Conservation (phyloP, 352 stramenopile species). For the Pythium rhizo-oryzae region DNA sequence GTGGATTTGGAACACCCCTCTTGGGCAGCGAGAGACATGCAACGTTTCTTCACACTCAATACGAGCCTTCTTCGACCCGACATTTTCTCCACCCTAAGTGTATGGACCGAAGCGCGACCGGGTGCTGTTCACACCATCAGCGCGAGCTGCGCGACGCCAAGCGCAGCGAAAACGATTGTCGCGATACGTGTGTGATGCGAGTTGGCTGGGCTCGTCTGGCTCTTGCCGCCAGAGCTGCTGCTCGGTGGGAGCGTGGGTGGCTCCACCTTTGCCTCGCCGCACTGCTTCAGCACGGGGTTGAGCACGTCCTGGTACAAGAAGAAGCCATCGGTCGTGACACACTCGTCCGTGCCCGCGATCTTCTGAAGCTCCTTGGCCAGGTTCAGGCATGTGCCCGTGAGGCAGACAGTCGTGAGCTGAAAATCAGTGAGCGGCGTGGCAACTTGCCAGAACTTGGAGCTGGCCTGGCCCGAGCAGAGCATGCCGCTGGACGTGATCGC, state of each 20-base stretch:
- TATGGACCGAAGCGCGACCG: neutral
- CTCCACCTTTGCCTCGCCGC: conserved; percentile 10
- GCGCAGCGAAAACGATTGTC: neutral
- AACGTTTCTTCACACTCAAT: neutral
- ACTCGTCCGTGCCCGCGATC: conserved; percentile 12
- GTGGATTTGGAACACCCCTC: too few species aligned
- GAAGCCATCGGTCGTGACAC: conserved; percentile 6
- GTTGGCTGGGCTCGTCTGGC: neutral
- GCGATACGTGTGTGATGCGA: neutral
- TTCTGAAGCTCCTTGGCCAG: conserved; percentile 13
- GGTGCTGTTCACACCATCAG: neutral
- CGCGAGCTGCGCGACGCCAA: neutral
- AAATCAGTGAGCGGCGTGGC: conserved; percentile 3
- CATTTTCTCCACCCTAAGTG: neutral
- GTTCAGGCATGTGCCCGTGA: conserved; percentile 18
- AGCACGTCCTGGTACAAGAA: conserved; percentile 16
- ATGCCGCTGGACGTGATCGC: neutral
- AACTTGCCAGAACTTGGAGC: conserved; percentile 16
- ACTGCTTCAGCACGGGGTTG: conserved; percentile 8
- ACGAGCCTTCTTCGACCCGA: neutral
- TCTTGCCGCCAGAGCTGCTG: conserved; percentile 6
- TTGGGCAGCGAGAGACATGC: too few species aligned
- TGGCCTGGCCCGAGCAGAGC: conserved; percentile 11
- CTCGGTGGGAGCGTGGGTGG: conserved; percentile 4
- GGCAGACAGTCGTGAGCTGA: conserved; percentile 12